A percentile compares a stretch with the other conserved stretches of the same genome.
Conservation (phyloP, 768 basidiomycete species). For the Asterophora parasitica region DNA sequence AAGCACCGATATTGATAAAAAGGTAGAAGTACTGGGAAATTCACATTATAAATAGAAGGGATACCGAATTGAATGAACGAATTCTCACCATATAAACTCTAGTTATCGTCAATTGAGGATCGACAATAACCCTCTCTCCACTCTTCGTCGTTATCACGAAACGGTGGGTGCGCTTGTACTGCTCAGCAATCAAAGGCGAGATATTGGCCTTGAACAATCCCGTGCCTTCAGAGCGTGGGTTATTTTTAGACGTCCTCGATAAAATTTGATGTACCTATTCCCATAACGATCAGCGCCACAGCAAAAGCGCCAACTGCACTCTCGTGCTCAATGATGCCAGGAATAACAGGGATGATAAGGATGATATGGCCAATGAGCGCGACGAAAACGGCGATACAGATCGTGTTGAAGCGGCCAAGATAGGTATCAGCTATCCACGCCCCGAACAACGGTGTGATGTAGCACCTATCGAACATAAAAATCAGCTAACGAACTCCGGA, state of each 20-base stretch:
- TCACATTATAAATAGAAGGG: too few species aligned
- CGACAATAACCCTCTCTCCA: constrained; percentile 71
- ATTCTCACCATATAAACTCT: constrained; percentile 67
- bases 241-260: too few species aligned
- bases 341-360: constrained; percentile 61
- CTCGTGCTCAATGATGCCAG: constrained; percentile 37
- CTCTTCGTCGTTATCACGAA: constrained; percentile 44
- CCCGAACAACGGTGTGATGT: constrained; percentile 60
- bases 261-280: constrained; percentile 32
- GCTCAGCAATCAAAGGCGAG: constrained; percentile 75
- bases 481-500: too few species aligned
- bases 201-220: constrained; percentile 78
- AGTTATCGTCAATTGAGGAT: constrained; percentile 62
- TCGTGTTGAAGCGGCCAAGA: constrained; percentile 72
- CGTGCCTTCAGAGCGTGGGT: constrained; percentile 66
- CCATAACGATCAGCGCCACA: constrained; percentile 60
- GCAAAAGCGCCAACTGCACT: constrained; percentile 15
- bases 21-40: constrained; percentile 57
- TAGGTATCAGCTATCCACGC: constrained; percentile 72
- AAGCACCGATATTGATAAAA: constrained; percentile 70
- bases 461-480: constrained; percentile 42
- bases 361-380: constrained; percentile 63
- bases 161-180: constrained; percentile 51
- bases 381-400: constrained; percentile 54
- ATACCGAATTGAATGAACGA: constrained; percentile 1